Evolutionary conservation across 768 basidiomycete genomes (phyloP), one percentile per base, ranked within the genome.

Genomic region (Punctularia strigosozonata): DNA sequence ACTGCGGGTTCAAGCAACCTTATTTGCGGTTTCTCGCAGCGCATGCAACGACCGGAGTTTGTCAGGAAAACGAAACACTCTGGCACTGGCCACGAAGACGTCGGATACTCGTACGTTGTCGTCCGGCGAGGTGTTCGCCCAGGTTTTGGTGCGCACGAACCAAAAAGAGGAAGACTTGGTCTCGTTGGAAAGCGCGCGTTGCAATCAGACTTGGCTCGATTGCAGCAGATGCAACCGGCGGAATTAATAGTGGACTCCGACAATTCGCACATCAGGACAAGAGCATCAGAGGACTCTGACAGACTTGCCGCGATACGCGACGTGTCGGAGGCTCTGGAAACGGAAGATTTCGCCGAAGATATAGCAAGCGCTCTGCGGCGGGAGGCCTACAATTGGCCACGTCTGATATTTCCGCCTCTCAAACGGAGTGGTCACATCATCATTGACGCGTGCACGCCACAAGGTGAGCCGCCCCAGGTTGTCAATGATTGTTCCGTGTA

Each of bases 341-440:
- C 14, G n/a, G 25, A 26, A 6, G 38, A 38, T 14, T 47, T 55
- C 17, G 36, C 42, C 10, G 53, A 54, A 22, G 64, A 72, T 22
- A 46, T 84, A 14, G 57, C 75, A 43, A 68, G 63, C 25, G 60
- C 65, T 22, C 57, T 97, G 43, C 66, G 82, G 47, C 61, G 63
- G 20, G 87, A 92, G 57, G 80, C 90, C 8, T 89, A 80, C 46
- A 60, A 65, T 31, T 95, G 94, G 94, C 88, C 94, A 25, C 75
- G 95, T 39, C 69, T 98, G 24, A 73, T 97, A 37, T 84, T 88
- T 47, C 79, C 90, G n/a, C 94, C 95, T 22, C 53, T 95, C 52
- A 95, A 95, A 59, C 76, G 77, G 44, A 82, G 77, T 47, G 92
- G 92, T 1, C 94, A 98, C 56, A 73, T 97, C 46, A 80, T 91